Evolutionary conservation across 345 rosid species (phyloP), one percentile per base, ranked within the genome.

Genomic region (Limnanthes douglasii): DNA sequence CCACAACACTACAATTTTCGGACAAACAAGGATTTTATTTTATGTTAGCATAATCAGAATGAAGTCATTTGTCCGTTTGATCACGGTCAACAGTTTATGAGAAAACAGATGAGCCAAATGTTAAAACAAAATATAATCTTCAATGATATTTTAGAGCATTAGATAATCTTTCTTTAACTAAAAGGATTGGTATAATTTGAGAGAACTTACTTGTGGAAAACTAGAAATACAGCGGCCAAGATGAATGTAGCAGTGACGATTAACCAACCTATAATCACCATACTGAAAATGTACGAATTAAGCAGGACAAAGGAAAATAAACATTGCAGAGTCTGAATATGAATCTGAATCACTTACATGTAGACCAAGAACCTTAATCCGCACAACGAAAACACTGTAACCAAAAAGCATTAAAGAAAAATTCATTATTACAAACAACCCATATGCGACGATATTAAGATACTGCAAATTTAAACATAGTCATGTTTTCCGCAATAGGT

Each of bases 191-290:
- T n/a, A n/a, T n/a, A n/a, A n/a, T n/a, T n/a, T n/a, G n/a, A n/a
- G n/a, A n/a, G n/a, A n/a, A n/a, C 57, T 66, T 66, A 69, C 78
- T 63, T 74, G 59, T 64, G 78, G 48, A 74, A 61, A 31, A 66
- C 47, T 2, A 70, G 68, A 52, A 74, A 74, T 12, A 66, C 34
- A 8, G 69, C 72, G 10, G 74, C 52, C 17, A 74, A 43, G 4
- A 64, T 31, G 19, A 64, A 50, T 15, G 70, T 53, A 18, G 48
- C 21, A n/a, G 72, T 59, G 51, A 70, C 64, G 2, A 74, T 47
- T 49, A 66, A 50, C 83, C 83, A 74, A 12, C 75, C 74, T 7
- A 74, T 4, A 20, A 61, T 34, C 2, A 57, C 67, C 50, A 74
- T 41, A 16, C 83, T 74, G 61, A 21, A 24, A 29, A 33, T 5